phyloP scores from a whole-genome alignment of 192 early-diverging fungal genomes.

The Chytriomyces confervae region DNA sequence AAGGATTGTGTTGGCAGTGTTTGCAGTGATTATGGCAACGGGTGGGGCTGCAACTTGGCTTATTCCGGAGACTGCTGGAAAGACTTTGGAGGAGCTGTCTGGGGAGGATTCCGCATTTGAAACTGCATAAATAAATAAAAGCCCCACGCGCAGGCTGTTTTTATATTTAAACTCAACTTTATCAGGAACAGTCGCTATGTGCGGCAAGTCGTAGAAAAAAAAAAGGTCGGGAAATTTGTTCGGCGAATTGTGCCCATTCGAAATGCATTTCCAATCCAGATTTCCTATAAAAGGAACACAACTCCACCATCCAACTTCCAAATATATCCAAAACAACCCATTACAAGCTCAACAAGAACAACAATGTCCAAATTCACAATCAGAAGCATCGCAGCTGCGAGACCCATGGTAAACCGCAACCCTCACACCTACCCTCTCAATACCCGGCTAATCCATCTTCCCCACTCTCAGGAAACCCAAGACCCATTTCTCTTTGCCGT shows the following conservation, averaged over 20 bases:
- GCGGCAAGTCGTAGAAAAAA: too few relatives aligned
- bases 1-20: slow-evolving; percentile 31
- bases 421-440: too few relatives aligned
- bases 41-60: slow-evolving; percentile 57
- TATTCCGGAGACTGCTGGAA: slow-evolving; percentile 84
- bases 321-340: too few relatives aligned
- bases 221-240: too few relatives aligned
- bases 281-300: too few relatives aligned
- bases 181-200: too few relatives aligned
- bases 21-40: slow-evolving; percentile 50
- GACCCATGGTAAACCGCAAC: not conserved
- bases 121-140: too few relatives aligned
- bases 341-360: not conserved
- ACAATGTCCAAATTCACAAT: slow-evolving; percentile 4
- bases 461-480: not conserved
- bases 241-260: too few relatives aligned
- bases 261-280: too few relatives aligned
- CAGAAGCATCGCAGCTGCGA: not conserved
- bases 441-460: not conserved
- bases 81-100: slow-evolving; percentile 71
- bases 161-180: too few relatives aligned
- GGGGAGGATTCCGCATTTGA: slow-evolving; percentile 13
- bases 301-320: too few relatives aligned
- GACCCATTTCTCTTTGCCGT: slow-evolving; percentile 47
- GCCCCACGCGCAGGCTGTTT: too few relatives aligned